A percentile compares a stretch with the other conserved stretches of the same genome.
These are phyloP conservation scores for Aspergillus nidulans DNA, from an alignment of 495 filamentous ascomycete genomes.

Conservation along the genomic window DNA sequence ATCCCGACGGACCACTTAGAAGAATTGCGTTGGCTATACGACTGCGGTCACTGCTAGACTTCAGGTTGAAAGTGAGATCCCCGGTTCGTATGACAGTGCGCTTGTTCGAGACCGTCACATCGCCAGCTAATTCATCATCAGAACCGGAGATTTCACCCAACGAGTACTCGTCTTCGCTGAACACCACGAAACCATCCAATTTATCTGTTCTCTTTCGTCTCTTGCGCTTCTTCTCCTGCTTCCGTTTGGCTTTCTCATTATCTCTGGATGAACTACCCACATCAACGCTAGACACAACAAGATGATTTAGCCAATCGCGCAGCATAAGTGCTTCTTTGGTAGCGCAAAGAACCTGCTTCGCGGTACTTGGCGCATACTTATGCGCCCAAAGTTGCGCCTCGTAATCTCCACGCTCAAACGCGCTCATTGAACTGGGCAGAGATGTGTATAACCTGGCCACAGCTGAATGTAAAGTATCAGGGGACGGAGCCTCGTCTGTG, in stretches of 20 bases:
- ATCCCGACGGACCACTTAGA: slow-evolving; percentile 84
- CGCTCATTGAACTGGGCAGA: slow-evolving; percentile 58
- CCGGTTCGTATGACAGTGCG: slow-evolving; percentile 63
- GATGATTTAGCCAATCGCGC: slow-evolving; percentile 75
- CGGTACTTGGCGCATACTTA: slow-evolving; percentile 75
- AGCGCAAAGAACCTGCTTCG: slow-evolving; percentile 70
- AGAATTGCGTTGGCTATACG: slow-evolving; percentile 60
- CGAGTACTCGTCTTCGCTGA: slow-evolving; percentile 73
- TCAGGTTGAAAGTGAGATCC: slow-evolving; percentile 36
- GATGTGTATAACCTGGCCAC: slow-evolving; percentile 56
- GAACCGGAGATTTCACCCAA: slow-evolving; percentile 68
- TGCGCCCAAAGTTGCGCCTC: slow-evolving; percentile 72
- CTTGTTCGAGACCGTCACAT: slow-evolving; percentile 36
- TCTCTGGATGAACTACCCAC: slow-evolving; percentile 46
- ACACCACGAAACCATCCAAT: slow-evolving; percentile 80
- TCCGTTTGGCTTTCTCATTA: slow-evolving; percentile 40
- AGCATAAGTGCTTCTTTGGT: slow-evolving; percentile 68
- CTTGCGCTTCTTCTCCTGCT: slow-evolving; percentile 50
- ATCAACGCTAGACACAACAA: slow-evolving; percentile 71
- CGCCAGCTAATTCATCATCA: slow-evolving; percentile 50
- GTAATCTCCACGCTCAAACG: slow-evolving; percentile 76
- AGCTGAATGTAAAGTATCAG: slow-evolving; percentile 46
- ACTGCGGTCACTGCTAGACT: slow-evolving; percentile 37
- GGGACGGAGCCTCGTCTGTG: neutral
- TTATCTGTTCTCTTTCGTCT: slow-evolving; percentile 63